These are phyloP conservation scores for Dothistroma septosporum DNA, from an alignment of 2,329 filamentous ascomycete species.

Conservation along the genomic window DNA sequence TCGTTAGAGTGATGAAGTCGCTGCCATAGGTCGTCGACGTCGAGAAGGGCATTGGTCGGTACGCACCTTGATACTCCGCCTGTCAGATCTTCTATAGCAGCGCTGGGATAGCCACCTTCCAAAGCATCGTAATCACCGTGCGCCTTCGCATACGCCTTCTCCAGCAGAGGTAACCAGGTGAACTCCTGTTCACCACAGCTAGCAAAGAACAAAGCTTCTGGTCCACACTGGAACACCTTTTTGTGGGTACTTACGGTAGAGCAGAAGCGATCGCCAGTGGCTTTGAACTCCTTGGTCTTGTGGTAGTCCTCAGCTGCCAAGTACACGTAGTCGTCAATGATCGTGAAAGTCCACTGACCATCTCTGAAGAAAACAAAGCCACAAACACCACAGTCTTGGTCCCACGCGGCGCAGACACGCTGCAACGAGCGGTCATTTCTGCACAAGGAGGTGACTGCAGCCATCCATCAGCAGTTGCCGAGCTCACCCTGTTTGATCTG, in stretches of 20 bases:
- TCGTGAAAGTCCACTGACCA: conserved; percentile 83
- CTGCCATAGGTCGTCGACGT: conserved; percentile 12
- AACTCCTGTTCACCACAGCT: conserved; percentile 70
- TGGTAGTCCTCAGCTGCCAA: conserved; percentile 71
- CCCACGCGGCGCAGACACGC: conserved; percentile 64
- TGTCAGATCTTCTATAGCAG: conserved; percentile 51
- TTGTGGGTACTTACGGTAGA: conserved; percentile 57
- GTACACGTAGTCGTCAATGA: conserved; percentile 84
- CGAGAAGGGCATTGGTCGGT: conserved; percentile 16
- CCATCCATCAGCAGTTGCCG: conserved; percentile 81
- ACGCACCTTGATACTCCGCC: conserved; percentile 42
- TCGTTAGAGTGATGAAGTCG: background rate
- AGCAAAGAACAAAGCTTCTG: conserved; percentile 69
- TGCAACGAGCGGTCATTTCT: conserved; percentile 72
- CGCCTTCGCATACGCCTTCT: conserved; percentile 78
- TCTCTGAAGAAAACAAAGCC: conserved; percentile 78
- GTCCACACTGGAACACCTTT: conserved; percentile 67
- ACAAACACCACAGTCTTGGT: conserved; percentile 71
- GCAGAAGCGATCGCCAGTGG: conserved; percentile 41
- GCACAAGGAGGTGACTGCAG: conserved; percentile 68
- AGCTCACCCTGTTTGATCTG: conserved; percentile 72
- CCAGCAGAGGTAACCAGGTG: conserved; percentile 72
- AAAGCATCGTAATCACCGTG: conserved; percentile 73
- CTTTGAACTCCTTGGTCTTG: conserved; percentile 45
- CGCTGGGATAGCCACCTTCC: conserved; percentile 66